Evolutionary conservation across 1,139 yeast genomes (phyloP).

Genomic region (Nakaseomyces kungkrabaensis): DNA sequence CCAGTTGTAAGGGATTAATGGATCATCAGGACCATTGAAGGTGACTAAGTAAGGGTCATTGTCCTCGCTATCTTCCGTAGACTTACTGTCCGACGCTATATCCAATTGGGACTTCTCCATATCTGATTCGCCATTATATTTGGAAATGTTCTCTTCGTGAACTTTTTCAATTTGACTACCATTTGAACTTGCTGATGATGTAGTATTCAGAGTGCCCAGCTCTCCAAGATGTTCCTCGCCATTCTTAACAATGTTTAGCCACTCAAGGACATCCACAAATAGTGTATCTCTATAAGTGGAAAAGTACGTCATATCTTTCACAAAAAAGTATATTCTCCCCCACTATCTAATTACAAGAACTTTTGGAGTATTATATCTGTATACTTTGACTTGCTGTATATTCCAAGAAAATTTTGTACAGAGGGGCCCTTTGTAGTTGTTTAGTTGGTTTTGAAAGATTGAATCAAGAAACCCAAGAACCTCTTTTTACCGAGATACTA

Average conservation of each 20-base stretch:
- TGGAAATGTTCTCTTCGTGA: neutral
- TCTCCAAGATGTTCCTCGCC: neutral
- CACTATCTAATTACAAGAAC: neutral
- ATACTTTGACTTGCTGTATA: too few species aligned
- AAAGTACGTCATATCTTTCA: neutral
- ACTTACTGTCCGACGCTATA: neutral
- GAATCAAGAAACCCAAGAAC: too few species aligned
- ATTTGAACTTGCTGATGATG: neutral
- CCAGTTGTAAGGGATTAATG: slow-evolving; percentile 54
- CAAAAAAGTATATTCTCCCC: neutral
- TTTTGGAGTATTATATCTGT: neutral
- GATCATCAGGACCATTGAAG: slow-evolving; percentile 34
- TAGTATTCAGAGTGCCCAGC: neutral
- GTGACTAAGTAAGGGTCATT: slow-evolving; percentile 11
- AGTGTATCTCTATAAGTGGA: slow-evolving; percentile 3
- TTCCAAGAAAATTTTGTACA: too few species aligned
- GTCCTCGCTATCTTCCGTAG: neutral
- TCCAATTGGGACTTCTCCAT: neutral
- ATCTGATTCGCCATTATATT: neutral
- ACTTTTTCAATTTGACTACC: neutral
- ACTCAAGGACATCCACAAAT: slow-evolving; percentile 4
- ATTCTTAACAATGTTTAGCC: slow-evolving; percentile 1
- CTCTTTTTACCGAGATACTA: neutral
- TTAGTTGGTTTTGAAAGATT: too few species aligned
- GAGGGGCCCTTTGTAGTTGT: too few species aligned